Base-by-base conservation (phyloP, 169 alveolate genomes). In the Cryptosporidium xiaoi region DNA sequence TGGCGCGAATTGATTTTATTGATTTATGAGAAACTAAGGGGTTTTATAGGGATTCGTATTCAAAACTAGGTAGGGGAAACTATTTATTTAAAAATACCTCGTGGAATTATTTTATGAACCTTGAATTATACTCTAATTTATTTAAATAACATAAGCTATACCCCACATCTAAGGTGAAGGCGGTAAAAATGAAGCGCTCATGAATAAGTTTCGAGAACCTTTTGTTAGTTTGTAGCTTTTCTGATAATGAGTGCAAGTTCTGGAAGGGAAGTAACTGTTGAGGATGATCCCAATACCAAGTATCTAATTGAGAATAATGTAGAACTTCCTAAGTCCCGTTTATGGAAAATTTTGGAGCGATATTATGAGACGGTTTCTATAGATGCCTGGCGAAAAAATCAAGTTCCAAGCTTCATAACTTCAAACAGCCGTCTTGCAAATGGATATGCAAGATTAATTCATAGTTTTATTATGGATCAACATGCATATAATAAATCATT, bases 351-450 rank as follows among this genome's bases (percentile, higher is more conserved):
- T 90, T 71, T 92, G 8, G 92, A 93, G 65, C 87, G 92, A 65
- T 93, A 92, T 90, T 93, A 93, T 55, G 87, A 87, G 58, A 83
- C 87, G 29, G 92, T 83, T 18, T 94, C 96, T 2, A 92, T 93
- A 58, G 93, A 91, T 83, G 96, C 96, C 34, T 93, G 95, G 95
- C 89, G 93, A 27, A 92, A 92, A 65, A 92, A 93, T 66, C 85
- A 84, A 34, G 96, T 93, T 18, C 96, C 96, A 18, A 91, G 94
- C 40, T 93, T 93, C 51, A 95, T 93, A 18, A 93, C 96, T 18
- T 92, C 95, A 71, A 93, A 93, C 68, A 82, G 91, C 53, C 93
- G 93, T 51, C 93, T 93, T 82, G 93, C 94, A n/a, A 85, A 91
- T 48, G 91, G 93, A 36, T 93, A 93, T 82, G 96, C 96, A 2